Base-by-base conservation (phyloP, 441 rosid genomes). In the Adansonia rubrostipa region DNA sequence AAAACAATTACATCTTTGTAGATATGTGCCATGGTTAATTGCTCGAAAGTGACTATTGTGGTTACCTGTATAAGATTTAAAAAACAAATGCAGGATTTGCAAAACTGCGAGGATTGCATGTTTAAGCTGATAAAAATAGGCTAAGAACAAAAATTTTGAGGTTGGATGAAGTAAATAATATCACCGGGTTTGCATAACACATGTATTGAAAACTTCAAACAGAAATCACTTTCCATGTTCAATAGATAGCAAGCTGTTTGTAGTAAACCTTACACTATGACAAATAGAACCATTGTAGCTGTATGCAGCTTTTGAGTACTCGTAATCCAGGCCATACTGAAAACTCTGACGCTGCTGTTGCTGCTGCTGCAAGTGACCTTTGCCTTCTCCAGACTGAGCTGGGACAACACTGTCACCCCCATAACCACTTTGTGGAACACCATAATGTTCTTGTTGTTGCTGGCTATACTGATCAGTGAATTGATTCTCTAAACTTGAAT, bases 341-440 rank as follows among this genome's bases (percentile, higher is more conserved):
- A 87, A 85, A 72, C 65, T 81, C 53, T 84, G 91, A 65, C 79
- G 82, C 13, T 82, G 82, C 51, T 33, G 36, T 33, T 82, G 88
- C 65, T 81, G 88, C 62, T 82, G 88, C 74, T 82, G 89, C 71
- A 81, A 82, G 33, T 82, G 90, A 77, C 83, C 84, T 42, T 87
- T 88, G 24, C 76, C 78, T 83, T 89, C 92, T 77, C 83, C 81
- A 79, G 83, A 76, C 61, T 81, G 89, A 75, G 86, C 86, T 6
- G 97, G 98, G 65, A 92, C 98, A 60, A 90, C 89, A 66, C 97
- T 83, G 69, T 92, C 97, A 61, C 90, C 92, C 0, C 87, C 85
- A 75, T 83, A 84, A 61, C 77, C 87, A 85, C 84, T 87, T 73
- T 85, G 82, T 9, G 81, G 85, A 78, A 81, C 79, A 75, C 79